phyloP scores from a whole-genome alignment of 257 asterid species.

The Rehmannia glutinosa region DNA sequence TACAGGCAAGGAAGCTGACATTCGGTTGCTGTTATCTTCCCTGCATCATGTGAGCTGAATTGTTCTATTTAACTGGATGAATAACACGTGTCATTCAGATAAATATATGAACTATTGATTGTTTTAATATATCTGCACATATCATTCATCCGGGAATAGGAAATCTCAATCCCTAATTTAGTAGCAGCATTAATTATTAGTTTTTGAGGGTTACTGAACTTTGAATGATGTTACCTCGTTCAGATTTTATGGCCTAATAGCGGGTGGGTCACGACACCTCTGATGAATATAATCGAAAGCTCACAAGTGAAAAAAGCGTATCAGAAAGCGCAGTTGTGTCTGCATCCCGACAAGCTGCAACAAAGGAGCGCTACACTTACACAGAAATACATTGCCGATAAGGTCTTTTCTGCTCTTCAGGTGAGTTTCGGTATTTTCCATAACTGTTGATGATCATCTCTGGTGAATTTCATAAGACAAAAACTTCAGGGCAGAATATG shows the following conservation, averaged over 20 bases:
- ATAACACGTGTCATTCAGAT: too few species aligned
- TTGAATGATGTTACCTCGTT: too few species aligned
- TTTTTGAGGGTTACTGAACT: too few species aligned
- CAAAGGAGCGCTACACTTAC: conserved; percentile 62
- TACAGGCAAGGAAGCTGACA: conserved; percentile 59
- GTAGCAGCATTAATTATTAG: too few species aligned
- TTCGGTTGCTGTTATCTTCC: conserved; percentile 63
- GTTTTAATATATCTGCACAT: too few species aligned
- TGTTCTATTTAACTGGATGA: too few species aligned
- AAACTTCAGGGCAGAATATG: neutral
- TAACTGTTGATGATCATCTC: conserved; percentile 26
- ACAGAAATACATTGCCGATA: conserved; percentile 61
- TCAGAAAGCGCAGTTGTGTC: conserved; percentile 68
- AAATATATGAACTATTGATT: too few species aligned
- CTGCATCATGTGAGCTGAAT: conserved; percentile 72
- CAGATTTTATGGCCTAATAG: conserved; percentile 68
- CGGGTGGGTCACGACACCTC: conserved; percentile 54
- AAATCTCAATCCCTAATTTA: too few species aligned
- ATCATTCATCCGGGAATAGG: too few species aligned
- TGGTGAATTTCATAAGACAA: neutral
- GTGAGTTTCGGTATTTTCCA: too few species aligned
- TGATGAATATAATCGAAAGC: conserved; percentile 37
- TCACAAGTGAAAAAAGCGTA: conserved; percentile 68
- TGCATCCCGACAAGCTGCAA: conserved; percentile 86
- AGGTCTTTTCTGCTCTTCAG: conserved; percentile 63